Evolutionary conservation across 1,139 yeast genomes (phyloP), one percentile per base, ranked within the genome.

Genomic region (Sugiyamaella pinicola): DNA sequence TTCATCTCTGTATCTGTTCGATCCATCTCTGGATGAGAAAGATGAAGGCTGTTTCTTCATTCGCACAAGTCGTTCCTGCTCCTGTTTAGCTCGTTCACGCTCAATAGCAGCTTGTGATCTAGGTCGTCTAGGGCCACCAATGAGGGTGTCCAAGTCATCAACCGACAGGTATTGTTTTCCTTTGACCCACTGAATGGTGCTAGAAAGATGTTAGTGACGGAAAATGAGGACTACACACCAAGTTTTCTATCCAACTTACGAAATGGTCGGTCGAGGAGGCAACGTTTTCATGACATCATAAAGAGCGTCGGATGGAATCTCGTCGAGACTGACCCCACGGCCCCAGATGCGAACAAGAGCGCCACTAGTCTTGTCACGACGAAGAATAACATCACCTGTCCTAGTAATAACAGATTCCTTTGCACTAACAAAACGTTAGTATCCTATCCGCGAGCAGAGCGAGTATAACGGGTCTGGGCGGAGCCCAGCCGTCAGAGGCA

Each of bases 121-220:
- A 17, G 74, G 74, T 8, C 77, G 64, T 17, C 71, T 62, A 4
- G 71, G 68, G 4, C 76, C 76, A 4, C 74, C 76, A 50, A 74
- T 66, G 24, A 67, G 28, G 2, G 41, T 22, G 55, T 74, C 76
- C n/a, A 74, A 62, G 45, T 88, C 96, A 1, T 78, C 77, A 31
- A 79, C 69, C 2, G 82, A 74, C 13, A 85, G 77, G 56, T 78
- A 77, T 39, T 80, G 81, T 1, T 84, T 78, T 4, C 96, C 96
- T 61, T 85, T 83, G 9, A 95, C 89, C 95, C 97, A 87, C 69
- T 85, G 95, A 51, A 88, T 74, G 0, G 95, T 82, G 49, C 90
- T 82, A 4, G 88, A 83, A 10, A 18, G 5, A 22, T 6, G 22
- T 29, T 41, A 18, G 35, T 13, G 24, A 17, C 9, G 13, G 22